Base-by-base conservation (phyloP, 805 yeast genomes). In the Wickerhamiella sergipiensis region DNA sequence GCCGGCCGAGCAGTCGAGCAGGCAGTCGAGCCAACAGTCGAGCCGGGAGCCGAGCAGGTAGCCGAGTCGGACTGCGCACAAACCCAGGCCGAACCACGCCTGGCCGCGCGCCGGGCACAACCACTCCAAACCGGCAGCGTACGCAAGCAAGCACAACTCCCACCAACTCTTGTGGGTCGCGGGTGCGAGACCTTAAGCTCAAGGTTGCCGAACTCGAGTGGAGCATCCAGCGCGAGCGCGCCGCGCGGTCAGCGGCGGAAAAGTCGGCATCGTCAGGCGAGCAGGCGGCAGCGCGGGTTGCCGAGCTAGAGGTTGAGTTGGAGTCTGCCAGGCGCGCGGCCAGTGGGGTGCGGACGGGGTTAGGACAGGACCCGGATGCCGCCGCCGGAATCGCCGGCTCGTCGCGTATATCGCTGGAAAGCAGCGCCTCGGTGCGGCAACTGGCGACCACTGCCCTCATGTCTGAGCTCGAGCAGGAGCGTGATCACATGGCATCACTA, bases 151-250 rank as follows among this genome's bases (percentile, higher is more conserved):
- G 21, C 56, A 52, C 47, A 48, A 33, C 47, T 38, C 49, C 12
- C 36, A 22, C 24, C n/a, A n/a, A n/a, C 15, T 15, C n/a, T 24
- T 4, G 26, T 3, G 15, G 19, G 26, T 19, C 48, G 18, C 53
- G 57, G 17, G 58, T 61, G 18, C 63, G 58, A 18, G 64, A 59
- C 36, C 57, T 61, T 39, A 58, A 59, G 51, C 33, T 49, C 22
- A 61, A 61, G 51, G 57, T 61, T n/a, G 22, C 51, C 26, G 62
- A 61, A 50, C 59, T 61, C 21, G 64, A 61, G 46, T 57, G 54
- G 40, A 61, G 60, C 12, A 55, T 61, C 43, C 55, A 56, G 46
- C 53, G 50, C 8, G 62, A 59, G 22, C 50, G 55, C 9, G 47
- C 47, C 9, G 64, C 53, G 61, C 18, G 56, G 57, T 36, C 40